Evolutionary conservation across 768 basidiomycete species (phyloP), one percentile per base, ranked within the genome.

Genomic region (Pleurotus tuber-regium): DNA sequence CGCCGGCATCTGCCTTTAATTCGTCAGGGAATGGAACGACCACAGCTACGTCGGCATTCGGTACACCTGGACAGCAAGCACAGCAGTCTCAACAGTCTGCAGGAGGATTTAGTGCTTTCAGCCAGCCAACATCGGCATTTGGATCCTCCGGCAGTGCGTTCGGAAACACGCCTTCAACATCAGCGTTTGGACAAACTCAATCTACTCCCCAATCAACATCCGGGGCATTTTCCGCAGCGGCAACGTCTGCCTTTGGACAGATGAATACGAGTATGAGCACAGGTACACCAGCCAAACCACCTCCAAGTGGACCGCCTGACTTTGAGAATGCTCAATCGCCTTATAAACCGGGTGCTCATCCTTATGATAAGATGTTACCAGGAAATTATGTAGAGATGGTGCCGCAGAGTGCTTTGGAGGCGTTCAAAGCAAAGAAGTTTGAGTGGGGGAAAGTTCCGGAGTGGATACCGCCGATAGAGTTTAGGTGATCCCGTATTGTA

Each of bases 381-480:
- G 56, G 59, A n/a, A 74, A 83, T 57, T 91, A 90, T 64, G 53
- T 70, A 29, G 67, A 78, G 44, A 62, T 78, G 16, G 57, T 89
- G 21, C 86, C 89, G 2, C 60, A 69, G 42, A 61, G 59, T 4
- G 78, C 71, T 47, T 62, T 72, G 58, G 75, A 77, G 4, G 82
- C 83, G 33, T 89, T 89, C 59, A 61, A 69, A 55, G 66, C 66
- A 16, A 67, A 70, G 49, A 80, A 67, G 65, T 91, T 90, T 58
- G 82, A 81, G 59, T 86, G 80, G 80, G 83, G 63, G 42, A 76
- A 77, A 54, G 74, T 91, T 41, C 88, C 88, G 1, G 86, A 87
- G 52, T 89, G 83, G 82, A 71, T 84, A 51, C 89, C 88, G 31
- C 89, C 87, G 7, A 58, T 78, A 48, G 79, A 82, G 59, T 60